Evolutionary conservation across 441 rosid species (phyloP).

Genomic region (Aleurites moluccanus): DNA sequence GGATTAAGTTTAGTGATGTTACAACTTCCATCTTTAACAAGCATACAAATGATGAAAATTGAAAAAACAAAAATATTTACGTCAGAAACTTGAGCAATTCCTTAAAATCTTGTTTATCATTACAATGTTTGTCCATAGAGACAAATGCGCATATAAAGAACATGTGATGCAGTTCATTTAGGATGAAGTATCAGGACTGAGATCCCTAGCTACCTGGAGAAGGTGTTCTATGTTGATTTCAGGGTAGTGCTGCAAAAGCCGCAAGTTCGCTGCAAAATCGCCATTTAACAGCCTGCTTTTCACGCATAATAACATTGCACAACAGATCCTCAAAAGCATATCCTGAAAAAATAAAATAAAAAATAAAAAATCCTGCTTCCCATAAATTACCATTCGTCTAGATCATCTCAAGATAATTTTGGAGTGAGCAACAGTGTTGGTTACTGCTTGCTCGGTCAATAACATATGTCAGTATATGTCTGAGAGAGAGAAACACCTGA

Average conservation of each 20-base stretch:
- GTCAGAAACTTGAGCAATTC: neutral
- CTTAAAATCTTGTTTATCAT: neutral
- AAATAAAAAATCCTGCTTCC: neutral
- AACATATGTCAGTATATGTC: neutral
- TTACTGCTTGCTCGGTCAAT: neutral
- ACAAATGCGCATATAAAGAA: neutral
- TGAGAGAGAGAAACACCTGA: slow-evolving; percentile 43
- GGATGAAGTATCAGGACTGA: slow-evolving; percentile 48
- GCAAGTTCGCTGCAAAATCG: slow-evolving; percentile 62
- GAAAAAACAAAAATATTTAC: neutral
- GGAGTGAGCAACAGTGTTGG: neutral
- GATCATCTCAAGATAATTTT: neutral
- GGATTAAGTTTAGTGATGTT: too few species aligned
- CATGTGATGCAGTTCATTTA: slow-evolving; percentile 17
- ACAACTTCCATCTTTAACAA: neutral
- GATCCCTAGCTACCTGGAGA: slow-evolving; percentile 56
- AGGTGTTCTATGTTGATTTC: slow-evolving; percentile 51
- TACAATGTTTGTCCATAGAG: neutral
- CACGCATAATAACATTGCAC: slow-evolving; percentile 63
- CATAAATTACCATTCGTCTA: neutral
- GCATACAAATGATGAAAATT: neutral
- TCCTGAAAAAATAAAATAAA: slow-evolving; percentile 43
- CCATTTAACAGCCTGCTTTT: slow-evolving; percentile 52
- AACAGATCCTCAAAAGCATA: slow-evolving; percentile 66
- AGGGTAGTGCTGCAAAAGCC: slow-evolving; percentile 61